phyloP scores from a whole-genome alignment of 306 rosid genomes.

The Prunus davidiana region DNA sequence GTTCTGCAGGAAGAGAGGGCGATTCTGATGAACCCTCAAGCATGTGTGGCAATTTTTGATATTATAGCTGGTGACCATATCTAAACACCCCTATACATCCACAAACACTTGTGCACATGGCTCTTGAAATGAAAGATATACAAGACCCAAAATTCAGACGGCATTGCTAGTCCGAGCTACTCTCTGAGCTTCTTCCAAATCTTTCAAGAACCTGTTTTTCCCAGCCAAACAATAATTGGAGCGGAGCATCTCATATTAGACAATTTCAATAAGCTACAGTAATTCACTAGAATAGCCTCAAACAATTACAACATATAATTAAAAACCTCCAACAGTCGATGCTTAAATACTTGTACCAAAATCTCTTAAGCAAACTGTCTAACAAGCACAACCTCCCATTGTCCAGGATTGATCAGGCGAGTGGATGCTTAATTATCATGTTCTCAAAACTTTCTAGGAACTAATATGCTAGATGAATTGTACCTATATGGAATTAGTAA shows the following conservation, averaged over 20 bases:
- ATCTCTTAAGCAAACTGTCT: neutral
- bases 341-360: neutral
- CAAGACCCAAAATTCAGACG: constrained; percentile 35
- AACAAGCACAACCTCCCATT: neutral
- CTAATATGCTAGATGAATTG: neutral
- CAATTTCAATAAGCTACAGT: constrained; percentile 2
- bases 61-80: neutral
- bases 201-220: constrained; percentile 76
- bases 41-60: neutral
- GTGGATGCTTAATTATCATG: neutral
- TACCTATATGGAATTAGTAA: neutral
- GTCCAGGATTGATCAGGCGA: neutral
- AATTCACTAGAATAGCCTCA: constrained; percentile 18
- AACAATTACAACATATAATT: neutral
- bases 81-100: constrained; percentile 5
- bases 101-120: constrained; percentile 21
- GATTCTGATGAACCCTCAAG: neutral
- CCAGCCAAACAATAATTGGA: constrained; percentile 19
- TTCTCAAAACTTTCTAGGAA: neutral
- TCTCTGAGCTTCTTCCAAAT: constrained; percentile 96
- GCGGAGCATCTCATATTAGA: constrained; percentile 4
- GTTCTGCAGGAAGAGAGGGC: neutral
- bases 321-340: neutral
- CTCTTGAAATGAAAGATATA: constrained; percentile 24
- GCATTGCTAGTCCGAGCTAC: constrained; percentile 58